Conservation (phyloP, 257 asterid species). For the Jaltomata sinuosa region DNA sequence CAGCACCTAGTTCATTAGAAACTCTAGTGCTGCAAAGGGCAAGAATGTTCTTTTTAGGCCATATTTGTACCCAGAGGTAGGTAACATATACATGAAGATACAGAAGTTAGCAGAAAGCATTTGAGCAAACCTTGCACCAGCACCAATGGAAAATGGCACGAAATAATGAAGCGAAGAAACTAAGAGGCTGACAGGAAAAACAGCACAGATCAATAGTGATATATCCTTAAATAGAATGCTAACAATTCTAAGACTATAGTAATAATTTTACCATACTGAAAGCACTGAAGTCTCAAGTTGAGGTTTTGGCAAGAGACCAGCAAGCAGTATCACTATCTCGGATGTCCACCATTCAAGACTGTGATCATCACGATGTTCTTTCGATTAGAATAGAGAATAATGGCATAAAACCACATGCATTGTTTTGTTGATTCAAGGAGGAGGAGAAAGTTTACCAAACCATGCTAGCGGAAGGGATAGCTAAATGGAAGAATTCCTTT, state of each 20-base stretch:
- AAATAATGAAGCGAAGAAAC: slow-evolving; percentile 25
- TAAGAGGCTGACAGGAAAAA: slow-evolving; percentile 23
- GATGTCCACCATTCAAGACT: slow-evolving; percentile 28
- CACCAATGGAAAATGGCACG: slow-evolving; percentile 47
- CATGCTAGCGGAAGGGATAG: slow-evolving; percentile 27
- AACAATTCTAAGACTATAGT: not conserved
- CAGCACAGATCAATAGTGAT: not conserved
- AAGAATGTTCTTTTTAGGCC: not conserved
- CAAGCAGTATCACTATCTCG: slow-evolving; percentile 39
- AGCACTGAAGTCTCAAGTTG: slow-evolving; percentile 51
- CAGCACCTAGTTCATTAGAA: slow-evolving; percentile 15
- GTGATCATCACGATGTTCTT: not conserved
- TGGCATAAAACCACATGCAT: not conserved
- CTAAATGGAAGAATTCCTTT: slow-evolving; percentile 25
- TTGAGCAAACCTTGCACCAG: slow-evolving; percentile 50
- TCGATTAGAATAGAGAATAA: not conserved
- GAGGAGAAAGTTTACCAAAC: slow-evolving; percentile 7
- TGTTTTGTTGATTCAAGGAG: slow-evolving; percentile 7
- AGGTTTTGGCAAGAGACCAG: slow-evolving; percentile 58
- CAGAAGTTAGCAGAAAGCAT: not conserved
- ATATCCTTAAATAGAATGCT: not conserved
- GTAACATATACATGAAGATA: not conserved
- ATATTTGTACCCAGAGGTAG: not conserved
- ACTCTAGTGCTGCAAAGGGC: slow-evolving; percentile 12
- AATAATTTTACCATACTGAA: slow-evolving; percentile 30